Evolutionary conservation across 441 rosid genomes (phyloP).

Genomic region (Cnidoscolus chayamansa): DNA sequence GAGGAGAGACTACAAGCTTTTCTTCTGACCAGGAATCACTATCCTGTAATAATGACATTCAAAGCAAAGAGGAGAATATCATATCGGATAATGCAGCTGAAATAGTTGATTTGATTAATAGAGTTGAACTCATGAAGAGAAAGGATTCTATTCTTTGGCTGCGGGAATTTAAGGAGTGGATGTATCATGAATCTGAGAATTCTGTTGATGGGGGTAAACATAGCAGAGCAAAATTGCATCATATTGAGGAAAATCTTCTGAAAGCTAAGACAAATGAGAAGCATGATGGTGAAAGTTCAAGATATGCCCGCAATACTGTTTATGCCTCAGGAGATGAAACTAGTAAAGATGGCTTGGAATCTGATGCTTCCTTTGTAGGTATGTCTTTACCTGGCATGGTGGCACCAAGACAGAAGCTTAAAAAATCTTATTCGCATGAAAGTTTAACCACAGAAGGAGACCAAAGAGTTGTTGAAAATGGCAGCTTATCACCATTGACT

Average conservation of each 20-base stretch:
- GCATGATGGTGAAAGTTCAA: conserved; percentile 52
- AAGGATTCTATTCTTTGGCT: conserved; percentile 83
- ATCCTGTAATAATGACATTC: conserved; percentile 61
- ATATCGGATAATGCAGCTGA: conserved; percentile 72
- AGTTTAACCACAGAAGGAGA: conserved; percentile 31
- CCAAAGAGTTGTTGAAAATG: conserved; percentile 36
- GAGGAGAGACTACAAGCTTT: conserved; percentile 55
- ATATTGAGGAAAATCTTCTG: conserved; percentile 37
- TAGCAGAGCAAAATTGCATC: conserved; percentile 26
- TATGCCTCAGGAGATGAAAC: conserved; percentile 57
- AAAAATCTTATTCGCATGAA: conserved; percentile 34
- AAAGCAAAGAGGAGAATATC: conserved; percentile 55
- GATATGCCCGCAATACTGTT: conserved; percentile 38
- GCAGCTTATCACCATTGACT: conserved; percentile 34
- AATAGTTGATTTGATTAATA: conserved; percentile 71
- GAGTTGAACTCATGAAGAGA: conserved; percentile 81
- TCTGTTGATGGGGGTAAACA: conserved; percentile 36
- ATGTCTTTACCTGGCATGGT: conserved; percentile 36
- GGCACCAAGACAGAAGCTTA: conserved; percentile 37
- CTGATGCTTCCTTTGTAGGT: conserved; percentile 48
- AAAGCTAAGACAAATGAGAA: conserved; percentile 35
- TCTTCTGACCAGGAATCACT: conserved; percentile 68
- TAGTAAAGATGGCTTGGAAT: conserved; percentile 37
- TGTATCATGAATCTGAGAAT: conserved; percentile 65
- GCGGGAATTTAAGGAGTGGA: conserved; percentile 88